Base-by-base conservation (phyloP, 2,329 filamentous ascomycete species). In the Pseudonectria buxi region DNA sequence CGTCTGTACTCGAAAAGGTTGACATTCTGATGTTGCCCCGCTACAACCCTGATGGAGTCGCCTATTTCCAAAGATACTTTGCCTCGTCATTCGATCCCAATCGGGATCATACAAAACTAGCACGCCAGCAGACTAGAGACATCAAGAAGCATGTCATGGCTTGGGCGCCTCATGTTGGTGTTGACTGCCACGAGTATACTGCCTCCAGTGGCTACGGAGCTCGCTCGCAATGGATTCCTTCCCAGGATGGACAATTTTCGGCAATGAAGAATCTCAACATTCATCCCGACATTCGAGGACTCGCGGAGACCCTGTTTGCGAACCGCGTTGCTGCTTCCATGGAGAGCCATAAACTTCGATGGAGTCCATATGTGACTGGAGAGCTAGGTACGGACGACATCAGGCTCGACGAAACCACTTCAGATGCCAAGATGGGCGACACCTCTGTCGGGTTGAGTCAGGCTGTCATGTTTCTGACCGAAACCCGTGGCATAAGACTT, bases 231-330 rank as follows among this genome's bases (percentile, higher is more conserved):
- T 45, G 41, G 39, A 36, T 51, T 10, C 41, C 43, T 6, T 53
- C 45, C 2, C 40, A 53, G 1, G 56, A 59, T 26, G 55, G 53
- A 1, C 45, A 55, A 2, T 60, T 57, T 29, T 57, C 57, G 0
- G 56, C 57, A 1, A 55, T 55, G 2, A 59, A 59, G 43, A 59
- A 59, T 15, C 33, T 58, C 4, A 60, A 60, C 6, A 59, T 60
- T 28, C 43, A 60, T 32, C 24, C 40, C 7, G 39, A 45, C 12
- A 59, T 59, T 10, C 48, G 57, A 7, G 36, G 44, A 3, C 24
- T 60, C 3, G 53, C 56, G 0, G 57, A 59, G 27, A 30, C 46
- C 13, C 10, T 59, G 0, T 59, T 59, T 33, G 47, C 52, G 0
- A 48, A 46, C 13, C 49, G 43, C 0, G 50, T 59, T 4, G 56